Conservation (phyloP, 495 filamentous ascomycete genomes). For the Lepidopterella palustris region DNA sequence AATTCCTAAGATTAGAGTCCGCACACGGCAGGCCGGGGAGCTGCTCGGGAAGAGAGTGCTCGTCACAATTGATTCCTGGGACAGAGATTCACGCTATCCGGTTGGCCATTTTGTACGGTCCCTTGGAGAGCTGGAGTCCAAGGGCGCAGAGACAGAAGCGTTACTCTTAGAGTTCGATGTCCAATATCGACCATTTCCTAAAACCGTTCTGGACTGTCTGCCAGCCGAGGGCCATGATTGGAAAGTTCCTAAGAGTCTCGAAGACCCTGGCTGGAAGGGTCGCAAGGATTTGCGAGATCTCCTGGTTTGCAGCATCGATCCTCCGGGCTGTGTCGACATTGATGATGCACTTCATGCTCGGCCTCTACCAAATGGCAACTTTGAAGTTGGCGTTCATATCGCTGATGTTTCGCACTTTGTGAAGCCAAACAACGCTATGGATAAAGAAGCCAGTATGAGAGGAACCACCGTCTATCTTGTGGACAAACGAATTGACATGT, state of each 20-base stretch:
- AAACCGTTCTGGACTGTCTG: slow-evolving; percentile 86
- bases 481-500: slow-evolving; percentile 98
- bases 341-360: slow-evolving; percentile 92
- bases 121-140: slow-evolving; percentile 86
- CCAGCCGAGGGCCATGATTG: slow-evolving; percentile 89
- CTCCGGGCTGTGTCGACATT: slow-evolving; percentile 93
- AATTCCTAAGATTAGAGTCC: slow-evolving; percentile 89
- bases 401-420: slow-evolving; percentile 98
- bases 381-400: slow-evolving; percentile 97
- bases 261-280: slow-evolving; percentile 78
- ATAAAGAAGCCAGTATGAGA: slow-evolving; percentile 82
- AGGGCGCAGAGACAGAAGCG: slow-evolving; percentile 93
- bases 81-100: slow-evolving; percentile 84
- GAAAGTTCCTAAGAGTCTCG: slow-evolving; percentile 70
- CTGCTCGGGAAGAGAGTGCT: slow-evolving; percentile 85
- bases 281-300: slow-evolving; percentile 77
- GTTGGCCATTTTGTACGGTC: slow-evolving; percentile 91
- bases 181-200: slow-evolving; percentile 95
- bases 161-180: slow-evolving; percentile 92
- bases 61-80: slow-evolving; percentile 95
- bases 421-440: slow-evolving; percentile 95
- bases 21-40: slow-evolving; percentile 81
- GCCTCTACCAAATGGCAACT: slow-evolving; percentile 83
- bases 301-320: slow-evolving; percentile 94
- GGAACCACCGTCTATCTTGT: slow-evolving; percentile 97